Evolutionary conservation across 768 basidiomycete genomes (phyloP).

Genomic region (Exidia glandulosa): DNA sequence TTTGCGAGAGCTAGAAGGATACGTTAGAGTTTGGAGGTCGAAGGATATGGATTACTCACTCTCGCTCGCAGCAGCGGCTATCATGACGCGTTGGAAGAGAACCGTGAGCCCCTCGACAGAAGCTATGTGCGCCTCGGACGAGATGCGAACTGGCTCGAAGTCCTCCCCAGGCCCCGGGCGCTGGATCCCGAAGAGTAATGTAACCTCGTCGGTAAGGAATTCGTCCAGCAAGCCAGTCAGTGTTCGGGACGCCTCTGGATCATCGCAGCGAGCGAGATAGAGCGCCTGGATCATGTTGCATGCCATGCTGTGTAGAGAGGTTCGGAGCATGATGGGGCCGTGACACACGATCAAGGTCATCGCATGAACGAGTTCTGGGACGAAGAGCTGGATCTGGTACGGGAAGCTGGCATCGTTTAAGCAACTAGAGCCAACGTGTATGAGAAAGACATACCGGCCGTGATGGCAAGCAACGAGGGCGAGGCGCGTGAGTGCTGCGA

Average conservation of each 20-base stretch:
- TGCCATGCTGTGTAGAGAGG: slow-evolving; percentile 70
- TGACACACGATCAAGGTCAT: slow-evolving; percentile 64
- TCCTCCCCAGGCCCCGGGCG: slow-evolving; percentile 59
- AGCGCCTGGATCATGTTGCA: slow-evolving; percentile 79
- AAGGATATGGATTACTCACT: slow-evolving; percentile 35
- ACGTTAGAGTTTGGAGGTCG: not conserved
- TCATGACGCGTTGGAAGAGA: slow-evolving; percentile 53
- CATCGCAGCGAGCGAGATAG: slow-evolving; percentile 50
- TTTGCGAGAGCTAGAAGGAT: slow-evolving; percentile 53
- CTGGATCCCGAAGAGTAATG: slow-evolving; percentile 66
- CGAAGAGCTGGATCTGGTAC: slow-evolving; percentile 53
- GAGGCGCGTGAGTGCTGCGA: slow-evolving; percentile 71
- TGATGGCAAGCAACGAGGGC: slow-evolving; percentile 63
- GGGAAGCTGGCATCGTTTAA: not conserved
- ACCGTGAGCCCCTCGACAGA: slow-evolving; percentile 52
- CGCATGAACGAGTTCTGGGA: slow-evolving; percentile 75
- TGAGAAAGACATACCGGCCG: slow-evolving; percentile 40
- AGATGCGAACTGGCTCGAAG: slow-evolving; percentile 43
- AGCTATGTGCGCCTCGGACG: slow-evolving; percentile 37
- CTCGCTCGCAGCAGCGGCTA: slow-evolving; percentile 51
- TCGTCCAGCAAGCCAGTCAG: slow-evolving; percentile 54
- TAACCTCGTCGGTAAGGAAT: slow-evolving; percentile 41
- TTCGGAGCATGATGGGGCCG: slow-evolving; percentile 64
- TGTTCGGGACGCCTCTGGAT: slow-evolving; percentile 40
- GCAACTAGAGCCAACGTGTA: not conserved